Conservation (phyloP, 306 rosid species). For the Malus orientalis region DNA sequence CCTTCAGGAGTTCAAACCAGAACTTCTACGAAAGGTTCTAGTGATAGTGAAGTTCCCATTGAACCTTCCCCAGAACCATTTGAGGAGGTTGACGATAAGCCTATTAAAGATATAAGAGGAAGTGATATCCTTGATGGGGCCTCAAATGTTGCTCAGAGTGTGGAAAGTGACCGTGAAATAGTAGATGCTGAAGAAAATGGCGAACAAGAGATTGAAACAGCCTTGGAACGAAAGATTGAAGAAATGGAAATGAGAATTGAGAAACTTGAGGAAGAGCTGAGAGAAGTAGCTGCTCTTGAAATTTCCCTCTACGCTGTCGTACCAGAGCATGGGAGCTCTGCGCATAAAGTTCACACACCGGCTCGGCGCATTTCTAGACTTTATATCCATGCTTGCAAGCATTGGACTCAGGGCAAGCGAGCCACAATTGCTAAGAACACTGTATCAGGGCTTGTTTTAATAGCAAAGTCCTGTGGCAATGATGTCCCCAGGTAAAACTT, state of each 20-base stretch:
- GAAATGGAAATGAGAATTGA: conserved; percentile 76
- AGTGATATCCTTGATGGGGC: conserved; percentile 43
- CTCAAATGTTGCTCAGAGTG: conserved; percentile 33
- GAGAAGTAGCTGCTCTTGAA: conserved; percentile 99
- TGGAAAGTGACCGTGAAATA: conserved; percentile 35
- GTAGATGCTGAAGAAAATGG: conserved; percentile 36
- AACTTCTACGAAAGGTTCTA: conserved; percentile 31
- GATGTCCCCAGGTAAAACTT: conserved; percentile 78
- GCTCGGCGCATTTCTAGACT: conserved; percentile 95
- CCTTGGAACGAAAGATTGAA: conserved; percentile 39
- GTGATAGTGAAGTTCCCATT: conserved; percentile 28
- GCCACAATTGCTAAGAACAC: conserved; percentile 71
- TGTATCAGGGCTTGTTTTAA: conserved; percentile 80
- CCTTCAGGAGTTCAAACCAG: conserved; percentile 24
- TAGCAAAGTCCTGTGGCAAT: conserved; percentile 90
- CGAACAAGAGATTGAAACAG: conserved; percentile 34
- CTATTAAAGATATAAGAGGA: conserved; percentile 39
- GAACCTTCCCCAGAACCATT: conserved; percentile 48
- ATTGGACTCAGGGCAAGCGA: conserved; percentile 59
- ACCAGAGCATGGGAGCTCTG: conserved; percentile 97
- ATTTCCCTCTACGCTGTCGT: conserved; percentile 81
- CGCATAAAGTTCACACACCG: conserved; percentile 96
- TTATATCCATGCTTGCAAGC: conserved; percentile 78
- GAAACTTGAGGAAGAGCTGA: conserved; percentile 87
- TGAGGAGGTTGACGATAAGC: conserved; percentile 51